Evolutionary conservation across 176 grass and related monocot genomes (phyloP), one percentile per base, ranked within the genome.

Genomic region (Aegilops speltoides): DNA sequence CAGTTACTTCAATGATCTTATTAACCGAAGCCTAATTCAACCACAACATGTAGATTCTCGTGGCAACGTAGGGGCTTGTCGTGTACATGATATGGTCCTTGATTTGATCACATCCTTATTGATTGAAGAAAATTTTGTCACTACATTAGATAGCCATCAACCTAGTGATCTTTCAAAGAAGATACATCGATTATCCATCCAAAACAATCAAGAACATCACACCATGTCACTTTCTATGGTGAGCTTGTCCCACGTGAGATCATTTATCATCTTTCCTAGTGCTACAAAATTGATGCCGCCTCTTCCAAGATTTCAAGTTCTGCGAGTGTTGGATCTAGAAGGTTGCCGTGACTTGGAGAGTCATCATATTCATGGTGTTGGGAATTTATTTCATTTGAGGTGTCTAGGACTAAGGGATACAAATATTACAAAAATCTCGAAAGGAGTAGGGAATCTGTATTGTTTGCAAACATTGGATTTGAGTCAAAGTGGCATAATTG

Each of bases 41-140:
- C 52, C 52, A 56, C 52, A 56, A 56, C 52, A 56, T 19, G 17
- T 56, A 56, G 52, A 56, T 56, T 56, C 52, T 56, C 52, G 17
- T 56, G 52, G 52, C 52, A 56, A 56, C 6, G 2, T 56, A 19
- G 17, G 52, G 52, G 16, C 52, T 56, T 56, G 52, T 56, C 17
- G 52, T 56, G 52, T 56, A 56, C 52, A 56, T 56, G 52, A 56
- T 20, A 56, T 56, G 52, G 52, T 56, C 17, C 85, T 87, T 5
- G 78, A 75, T 87, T 43, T 87, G 8, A 82, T 82, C 71, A 87
- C 60, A 13, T 87, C 70, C 22, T 67, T 82, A 4, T 77, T 79
- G 22, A 10, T 1, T 13, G 71, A 87, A 87, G 69, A 64, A 67
- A 76, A 87, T 67, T 82, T 87, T 40, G 60, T 56, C 6, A 40